Evolutionary conservation across 371 early-diverging fungal genomes (phyloP), one percentile per base, ranked within the genome.

Genomic region (Mortierella sp.): DNA sequence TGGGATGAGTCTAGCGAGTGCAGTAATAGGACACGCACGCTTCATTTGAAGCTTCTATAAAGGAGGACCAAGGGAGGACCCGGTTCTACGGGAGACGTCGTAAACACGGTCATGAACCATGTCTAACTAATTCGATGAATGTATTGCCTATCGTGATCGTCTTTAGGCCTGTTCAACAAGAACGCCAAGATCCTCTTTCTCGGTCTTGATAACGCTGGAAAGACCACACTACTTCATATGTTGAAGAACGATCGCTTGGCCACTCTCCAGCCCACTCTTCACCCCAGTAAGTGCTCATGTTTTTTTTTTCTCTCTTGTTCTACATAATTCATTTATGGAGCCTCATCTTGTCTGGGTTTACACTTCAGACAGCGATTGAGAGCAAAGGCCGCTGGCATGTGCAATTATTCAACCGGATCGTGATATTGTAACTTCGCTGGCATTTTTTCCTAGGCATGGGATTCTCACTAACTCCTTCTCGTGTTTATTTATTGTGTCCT

Each of bases 151-250:
- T 50, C 53, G 31, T 34, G 11, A 11, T 46, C 21, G 24, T 51
- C 14, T 72, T 9, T 88, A 98, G 98, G 99, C 80, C 95, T 99
- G 82, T 91, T 97, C 86, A 98, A 98, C 91, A 99, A 99, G 92
- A 98, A 98, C 87, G 99, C 99, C 74, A 98, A 98, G 90, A 97
- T 99, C 86, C 93, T 99, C 61, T 99, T 99, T 91, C 93, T 99
- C 72, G 99, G 99, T 69, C 94, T 99, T 74, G 99, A 99, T 89
- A 99, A 99, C 92, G 99, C 99, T 74, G 99, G 99, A 76, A 99
- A 99, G 91, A 99, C 99, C 21, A 99, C 99, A 57, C 93, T 99
- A 50, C 93, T 99, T 51, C 98, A 99, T 92, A 98, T 99, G 97
- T 91, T 99, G 83, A 99, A 99, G 93, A 98, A 98, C 87, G 98